These are phyloP conservation scores for Coemansia sp. DNA, from an alignment of 192 early-diverging fungal genomes.

Conservation along the genomic window DNA sequence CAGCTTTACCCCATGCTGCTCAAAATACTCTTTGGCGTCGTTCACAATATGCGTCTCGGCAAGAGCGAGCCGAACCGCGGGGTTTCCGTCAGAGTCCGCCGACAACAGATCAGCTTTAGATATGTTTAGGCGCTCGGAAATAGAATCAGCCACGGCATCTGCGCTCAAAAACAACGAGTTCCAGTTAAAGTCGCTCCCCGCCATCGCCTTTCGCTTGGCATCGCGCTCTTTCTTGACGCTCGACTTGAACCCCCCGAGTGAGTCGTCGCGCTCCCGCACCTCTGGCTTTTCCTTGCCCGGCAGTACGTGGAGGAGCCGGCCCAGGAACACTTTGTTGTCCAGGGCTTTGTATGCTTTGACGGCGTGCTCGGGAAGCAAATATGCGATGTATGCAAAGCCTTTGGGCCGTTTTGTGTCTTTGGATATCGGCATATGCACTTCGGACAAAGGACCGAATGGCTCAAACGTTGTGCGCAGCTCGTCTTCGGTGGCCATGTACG, in stretches of 20 bases:
- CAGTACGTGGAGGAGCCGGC: slow-evolving; percentile 84
- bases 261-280: slow-evolving; percentile 41
- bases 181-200: slow-evolving; percentile 90
- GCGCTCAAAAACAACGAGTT: slow-evolving; percentile 94
- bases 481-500: slow-evolving; percentile 85
- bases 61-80: slow-evolving; percentile 90
- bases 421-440: slow-evolving; percentile 92
- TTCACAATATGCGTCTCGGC: slow-evolving; percentile 96
- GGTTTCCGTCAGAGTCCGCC: slow-evolving; percentile 67
- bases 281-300: slow-evolving; percentile 81
- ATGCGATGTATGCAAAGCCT: slow-evolving; percentile 90
- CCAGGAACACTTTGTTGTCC: slow-evolving; percentile 87
- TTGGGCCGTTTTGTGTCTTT: slow-evolving; percentile 90
- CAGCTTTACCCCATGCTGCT: slow-evolving; percentile 79
- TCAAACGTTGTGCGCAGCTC: slow-evolving; percentile 81
- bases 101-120: slow-evolving; percentile 90
- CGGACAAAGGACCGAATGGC: slow-evolving; percentile 86
- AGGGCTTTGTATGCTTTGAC: slow-evolving; percentile 79
- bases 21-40: slow-evolving; percentile 91
- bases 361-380: slow-evolving; percentile 88
- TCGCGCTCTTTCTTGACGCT: slow-evolving; percentile 84
- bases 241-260: slow-evolving; percentile 55
- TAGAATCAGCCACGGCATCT: slow-evolving; percentile 93
- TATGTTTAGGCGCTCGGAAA: slow-evolving; percentile 88
- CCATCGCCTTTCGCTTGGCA: slow-evolving; percentile 69